Conservation (phyloP, 495 filamentous ascomycete species). For the Apodospora peruviana region DNA sequence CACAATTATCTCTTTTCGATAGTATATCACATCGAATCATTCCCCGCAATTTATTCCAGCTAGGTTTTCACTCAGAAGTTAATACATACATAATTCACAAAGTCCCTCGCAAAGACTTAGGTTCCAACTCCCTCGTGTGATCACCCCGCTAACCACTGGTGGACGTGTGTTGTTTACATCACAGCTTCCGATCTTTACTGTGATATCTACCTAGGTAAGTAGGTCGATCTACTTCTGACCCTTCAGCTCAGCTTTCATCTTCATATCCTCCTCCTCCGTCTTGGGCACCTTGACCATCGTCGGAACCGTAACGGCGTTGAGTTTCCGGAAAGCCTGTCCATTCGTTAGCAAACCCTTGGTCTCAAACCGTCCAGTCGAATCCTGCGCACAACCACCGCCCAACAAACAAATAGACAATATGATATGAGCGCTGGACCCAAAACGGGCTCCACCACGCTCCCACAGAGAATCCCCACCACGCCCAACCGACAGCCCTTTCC, state of each 20-base stretch:
- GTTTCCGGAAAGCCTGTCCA: constrained; percentile 48
- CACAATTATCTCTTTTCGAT: too few relatives aligned
- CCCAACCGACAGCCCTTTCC: neutral
- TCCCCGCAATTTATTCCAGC: too few relatives aligned
- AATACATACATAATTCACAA: too few relatives aligned
- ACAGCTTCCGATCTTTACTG: too few relatives aligned
- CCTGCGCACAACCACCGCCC: too few relatives aligned
- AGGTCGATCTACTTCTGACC: constrained; percentile 1
- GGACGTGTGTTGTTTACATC: too few relatives aligned
- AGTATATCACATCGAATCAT: too few relatives aligned
- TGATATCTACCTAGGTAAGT: too few relatives aligned
- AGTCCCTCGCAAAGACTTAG: too few relatives aligned
- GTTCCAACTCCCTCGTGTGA: too few relatives aligned
- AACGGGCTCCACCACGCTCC: constrained; percentile 33
- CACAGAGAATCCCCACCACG: constrained; percentile 21
- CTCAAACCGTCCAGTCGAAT: constrained; percentile 18
- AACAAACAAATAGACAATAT: neutral
- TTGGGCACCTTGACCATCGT: constrained; percentile 53
- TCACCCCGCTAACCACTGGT: too few relatives aligned
- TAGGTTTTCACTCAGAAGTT: too few relatives aligned
- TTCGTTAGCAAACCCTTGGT: constrained; percentile 22
- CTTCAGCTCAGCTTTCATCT: constrained; percentile 18
- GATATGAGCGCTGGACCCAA: constrained; percentile 16
- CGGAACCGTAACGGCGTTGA: constrained; percentile 51
- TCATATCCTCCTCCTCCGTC: constrained; percentile 47